Evolutionary conservation across 2,329 filamentous ascomycete genomes (phyloP), one percentile per base, ranked within the genome.

Genomic region (Coniochaeta hoffmannii): DNA sequence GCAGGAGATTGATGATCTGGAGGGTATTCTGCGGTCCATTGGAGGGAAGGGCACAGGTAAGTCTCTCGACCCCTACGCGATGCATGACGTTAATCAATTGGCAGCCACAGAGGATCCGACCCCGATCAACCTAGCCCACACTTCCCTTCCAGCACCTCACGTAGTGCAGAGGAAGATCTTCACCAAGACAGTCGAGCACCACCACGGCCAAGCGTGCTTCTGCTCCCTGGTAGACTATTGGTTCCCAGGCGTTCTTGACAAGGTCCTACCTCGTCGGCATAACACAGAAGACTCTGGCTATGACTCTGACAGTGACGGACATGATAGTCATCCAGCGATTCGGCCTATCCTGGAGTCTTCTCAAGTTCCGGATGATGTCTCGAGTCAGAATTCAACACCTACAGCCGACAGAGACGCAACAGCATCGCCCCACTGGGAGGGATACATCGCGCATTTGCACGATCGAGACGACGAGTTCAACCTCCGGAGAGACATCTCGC

Each of bases 201-300:
- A 28, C 32, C 50, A 53, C 32, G 28, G 50, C 31, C 32, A 53
- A 22, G 50, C 34, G 17, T 53, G 50, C 50, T 53, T 53, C 34
- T 53, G 50, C 31, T 32, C 50, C 4, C 50, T 53, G 14, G 19
- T 53, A 9, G 31, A 36, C 1, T 38, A 53, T 22, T 53, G 26
- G 24, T 28, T 53, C 17, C 50, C 50, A 4, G 50, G 34, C 28
- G 22, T 34, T 15, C 50, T 51, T 14, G 28, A 34, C 4, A 51
- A 14, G 6, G 31, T 51, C 12, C 15, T 51, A 19, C 49, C 49
- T 28, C 41, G 19, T 28, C 41, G 24, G 3, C 41, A 11, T n/a
- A 22, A 46, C 22, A 28, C 41, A n/a, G 41, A 46, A 8, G 41
- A 46, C 41, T 46, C 41, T 7, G 41, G 41, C 11, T 46, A 46